A percentile compares a stretch with the other conserved stretches of the same genome.
Conservation (phyloP, 495 filamentous ascomycete species). For the Trichoderma reesei region DNA sequence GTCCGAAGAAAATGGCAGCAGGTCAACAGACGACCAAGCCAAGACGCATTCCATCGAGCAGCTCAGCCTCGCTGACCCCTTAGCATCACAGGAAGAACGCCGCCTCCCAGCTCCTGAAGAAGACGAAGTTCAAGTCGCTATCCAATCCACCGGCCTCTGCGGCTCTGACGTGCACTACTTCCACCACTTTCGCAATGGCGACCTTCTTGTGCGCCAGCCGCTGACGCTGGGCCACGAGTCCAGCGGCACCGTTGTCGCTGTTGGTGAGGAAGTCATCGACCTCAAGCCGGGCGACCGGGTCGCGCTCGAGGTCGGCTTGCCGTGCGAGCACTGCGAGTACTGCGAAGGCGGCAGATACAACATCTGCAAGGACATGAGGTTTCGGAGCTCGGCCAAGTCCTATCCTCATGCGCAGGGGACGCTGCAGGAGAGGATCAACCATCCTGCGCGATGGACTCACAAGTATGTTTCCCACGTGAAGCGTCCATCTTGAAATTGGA, state of each 20-base stretch:
- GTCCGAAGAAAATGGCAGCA: not conserved
- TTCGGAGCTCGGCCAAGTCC: constrained; percentile 67
- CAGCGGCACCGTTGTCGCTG: constrained; percentile 44
- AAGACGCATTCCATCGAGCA: no score
- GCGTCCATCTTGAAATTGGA: not conserved
- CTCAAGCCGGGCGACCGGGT: constrained; percentile 58
- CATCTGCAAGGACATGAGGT: constrained; percentile 71
- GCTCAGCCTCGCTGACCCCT: not conserved
- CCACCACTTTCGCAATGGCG: constrained; percentile 55
- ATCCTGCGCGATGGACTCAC: constrained; percentile 59
- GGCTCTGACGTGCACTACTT: constrained; percentile 64
- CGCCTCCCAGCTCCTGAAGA: constrained; percentile 29
- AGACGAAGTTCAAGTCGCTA: constrained; percentile 47
- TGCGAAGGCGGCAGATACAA: constrained; percentile 69
- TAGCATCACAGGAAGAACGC: constrained; percentile 35
- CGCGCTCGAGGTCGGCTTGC: constrained; percentile 74
- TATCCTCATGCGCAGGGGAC: constrained; percentile 78
- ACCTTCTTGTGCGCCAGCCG: constrained; percentile 54
- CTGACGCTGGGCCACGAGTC: constrained; percentile 56
- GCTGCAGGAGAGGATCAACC: constrained; percentile 67
- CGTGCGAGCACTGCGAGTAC: constrained; percentile 59
- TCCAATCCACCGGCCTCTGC: constrained; percentile 54
- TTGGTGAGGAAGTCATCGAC: constrained; percentile 35
- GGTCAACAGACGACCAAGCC: no score
- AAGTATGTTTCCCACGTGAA: constrained; percentile 32